phyloP scores from a whole-genome alignment of 2,329 filamentous ascomycete species.

The Ceratocystis huliohia region DNA sequence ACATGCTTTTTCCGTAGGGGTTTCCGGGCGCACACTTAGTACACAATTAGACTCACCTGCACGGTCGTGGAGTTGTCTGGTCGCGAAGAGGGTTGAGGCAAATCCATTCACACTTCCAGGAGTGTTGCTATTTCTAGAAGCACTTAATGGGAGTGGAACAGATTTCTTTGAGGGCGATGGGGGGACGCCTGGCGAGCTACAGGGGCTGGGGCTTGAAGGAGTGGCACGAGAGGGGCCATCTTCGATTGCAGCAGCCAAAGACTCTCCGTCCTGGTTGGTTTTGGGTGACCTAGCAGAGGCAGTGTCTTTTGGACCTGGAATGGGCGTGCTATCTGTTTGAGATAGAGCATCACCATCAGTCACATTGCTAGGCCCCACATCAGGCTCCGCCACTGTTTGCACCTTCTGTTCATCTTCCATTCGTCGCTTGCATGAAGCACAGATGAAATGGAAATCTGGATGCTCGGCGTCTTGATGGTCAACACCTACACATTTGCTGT shows the following conservation, averaged over 20 bases:
- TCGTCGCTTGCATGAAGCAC: slow-evolving; percentile 59
- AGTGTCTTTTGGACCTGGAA: neutral
- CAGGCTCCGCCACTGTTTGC: slow-evolving; percentile 39
- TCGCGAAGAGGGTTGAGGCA: slow-evolving; percentile 12
- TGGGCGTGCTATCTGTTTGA: neutral
- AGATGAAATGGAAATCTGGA: slow-evolving; percentile 79
- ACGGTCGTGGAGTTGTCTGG: slow-evolving; percentile 12
- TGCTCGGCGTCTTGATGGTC: slow-evolving; percentile 65
- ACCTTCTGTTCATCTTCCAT: slow-evolving; percentile 50
- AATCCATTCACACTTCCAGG: slow-evolving; percentile 8
- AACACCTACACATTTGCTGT: slow-evolving; percentile 82
- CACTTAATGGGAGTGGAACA: slow-evolving; percentile 16
- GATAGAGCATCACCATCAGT: neutral
- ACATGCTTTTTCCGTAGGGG: slow-evolving; percentile 12
- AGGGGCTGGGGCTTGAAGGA: neutral
- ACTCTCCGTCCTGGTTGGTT: neutral
- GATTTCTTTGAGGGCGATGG: slow-evolving; percentile 22
- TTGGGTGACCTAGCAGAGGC: neutral
- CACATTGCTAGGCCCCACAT: neutral
- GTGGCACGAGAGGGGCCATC: neutral
- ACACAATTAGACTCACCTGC: neutral
- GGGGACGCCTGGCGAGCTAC: slow-evolving; percentile 1
- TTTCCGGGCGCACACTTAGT: slow-evolving; percentile 5
- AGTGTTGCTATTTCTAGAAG: slow-evolving; percentile 1
- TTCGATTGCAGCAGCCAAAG: neutral